Base-by-base conservation (phyloP, 495 filamentous ascomycete species). In the Lentithecium fluviatile region DNA sequence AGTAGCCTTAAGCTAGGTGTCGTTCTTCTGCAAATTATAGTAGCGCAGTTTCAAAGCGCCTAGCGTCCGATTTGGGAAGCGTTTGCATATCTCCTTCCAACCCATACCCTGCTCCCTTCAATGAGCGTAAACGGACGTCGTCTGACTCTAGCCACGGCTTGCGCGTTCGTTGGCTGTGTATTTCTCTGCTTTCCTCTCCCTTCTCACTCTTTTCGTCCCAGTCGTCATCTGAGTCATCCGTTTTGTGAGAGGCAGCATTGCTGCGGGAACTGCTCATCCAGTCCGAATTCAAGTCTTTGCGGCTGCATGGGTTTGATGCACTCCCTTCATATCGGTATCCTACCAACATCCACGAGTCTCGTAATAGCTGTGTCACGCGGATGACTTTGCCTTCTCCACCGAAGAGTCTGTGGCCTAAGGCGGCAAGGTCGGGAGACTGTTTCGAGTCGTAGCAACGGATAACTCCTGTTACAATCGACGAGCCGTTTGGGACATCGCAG, bases 341-440 rank as follows among this genome's bases (percentile, higher is more conserved):
- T 10, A 32, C 4, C 10, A 32, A 10, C 29, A 32, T 32, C 29
- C 29, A 32, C 10, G 29, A 32, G 10, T 32, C 10, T 10, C 4
- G 29, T 10, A 10, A 32, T 10, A 32, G 29, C 29, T 32, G 29
- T 10, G 10, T 10, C 29, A 32, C 10, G 29, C 29, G 29, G 10
- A 32, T 4, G 10, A 32, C 29, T 7, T 62, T 29, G 48, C 59
- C 42, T 55, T 55, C 42, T 21, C 42, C 42, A 43, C 51, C 34
- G 42, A 62, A 24, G 43, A 62, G 43, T 37, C 48, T 53, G 52
- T 51, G 45, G 48, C 48, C n/a, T 36, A 58, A 43, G 43, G 55
- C 45, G 48, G 21, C 40, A 42, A 29, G 55, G 23, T 48, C 10
- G 29, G 25, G 42, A 49, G 29, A 40, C 24, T 21, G 8, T 13